Conservation (phyloP, 352 stramenopile species). For the Pythium phragmiticola region DNA sequence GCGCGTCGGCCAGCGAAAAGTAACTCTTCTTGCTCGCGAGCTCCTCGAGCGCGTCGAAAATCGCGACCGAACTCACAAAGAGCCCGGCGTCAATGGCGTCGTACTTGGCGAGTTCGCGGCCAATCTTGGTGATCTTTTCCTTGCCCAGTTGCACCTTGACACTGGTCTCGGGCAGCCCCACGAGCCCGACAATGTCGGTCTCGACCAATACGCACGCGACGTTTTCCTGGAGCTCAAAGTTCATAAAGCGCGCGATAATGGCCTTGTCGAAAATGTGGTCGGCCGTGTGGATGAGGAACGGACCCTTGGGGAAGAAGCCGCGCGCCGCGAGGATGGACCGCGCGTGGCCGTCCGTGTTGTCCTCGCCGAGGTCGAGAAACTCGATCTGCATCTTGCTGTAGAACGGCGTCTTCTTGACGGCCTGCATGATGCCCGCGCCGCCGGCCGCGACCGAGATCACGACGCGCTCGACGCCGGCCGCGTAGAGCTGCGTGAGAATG, state of each 20-base stretch:
- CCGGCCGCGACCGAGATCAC: slow-evolving; percentile 73
- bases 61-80: slow-evolving; percentile 66
- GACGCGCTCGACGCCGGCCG: slow-evolving; percentile 70
- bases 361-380: slow-evolving; percentile 32
- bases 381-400: slow-evolving; percentile 65
- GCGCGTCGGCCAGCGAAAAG: slow-evolving; percentile 73
- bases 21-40: slow-evolving; percentile 63
- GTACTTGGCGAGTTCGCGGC: slow-evolving; percentile 47
- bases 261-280: slow-evolving; percentile 47
- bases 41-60: slow-evolving; percentile 65
- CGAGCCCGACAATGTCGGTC: slow-evolving; percentile 61
- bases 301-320: slow-evolving; percentile 25
- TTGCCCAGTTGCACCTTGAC: slow-evolving; percentile 64
- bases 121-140: slow-evolving; percentile 63
- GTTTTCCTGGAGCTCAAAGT: slow-evolving; percentile 53
- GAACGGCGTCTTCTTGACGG: slow-evolving; percentile 64
- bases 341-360: slow-evolving; percentile 33
- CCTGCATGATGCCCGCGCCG: slow-evolving; percentile 53
- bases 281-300: slow-evolving; percentile 38
- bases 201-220: slow-evolving; percentile 75
- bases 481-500: slow-evolving; percentile 76
- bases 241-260: slow-evolving; percentile 62
- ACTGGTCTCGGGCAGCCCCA: slow-evolving; percentile 52
- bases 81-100: slow-evolving; percentile 71
- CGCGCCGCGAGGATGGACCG: slow-evolving; percentile 34